Evolutionary conservation across 1,139 yeast species (phyloP), one percentile per base, ranked within the genome.

Genomic region (Blastobotrys elegans): DNA sequence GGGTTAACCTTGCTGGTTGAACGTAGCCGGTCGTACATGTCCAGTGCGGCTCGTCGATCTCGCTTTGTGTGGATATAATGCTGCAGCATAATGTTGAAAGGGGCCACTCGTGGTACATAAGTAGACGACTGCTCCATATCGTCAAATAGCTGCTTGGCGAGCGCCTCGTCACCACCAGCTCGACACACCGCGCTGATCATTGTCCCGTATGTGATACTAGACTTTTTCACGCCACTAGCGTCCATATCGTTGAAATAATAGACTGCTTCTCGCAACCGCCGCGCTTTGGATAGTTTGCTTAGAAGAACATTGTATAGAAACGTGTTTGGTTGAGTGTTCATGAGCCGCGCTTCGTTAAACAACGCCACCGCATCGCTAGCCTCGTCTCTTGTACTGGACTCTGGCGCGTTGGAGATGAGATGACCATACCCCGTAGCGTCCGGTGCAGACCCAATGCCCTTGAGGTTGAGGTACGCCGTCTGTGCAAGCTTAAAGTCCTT

Each of bases 121-220:
- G 52, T 51, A 6, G 63, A 57, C 16, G 62, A 57, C 1, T 39
- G 33, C 42, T 69, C 70, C 71, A 70, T 66, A 43, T 66, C 70
- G 16, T 55, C 57, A 35, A 71, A 66, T 27, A 69, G 52, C 17
- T 49, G 48, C 46, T 55, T 58, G 1, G 75, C 74, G 26, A 49
- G 50, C n/a, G 46, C 58, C 13, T 58, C 68, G 35, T 67, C 64
- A 11, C 67, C 71, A 11, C 66, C 70, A 11, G 68, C 66, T 2
- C 70, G 61, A 43, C 71, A 65, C 42, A 69, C 64, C 8, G 72
- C 71, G 42, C 64, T 60, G 45, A 71, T 67, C 64, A 71, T 64
- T 13, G 70, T 65, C 16, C 73, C 74, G 49, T 67, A 70, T 1
- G 74, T 69, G 24, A 67, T 62, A 30, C 61, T 60, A 17, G 57